These are phyloP conservation scores for Knoxia roxburghii DNA, from an alignment of 257 asterid genomes.

Conservation along the genomic window DNA sequence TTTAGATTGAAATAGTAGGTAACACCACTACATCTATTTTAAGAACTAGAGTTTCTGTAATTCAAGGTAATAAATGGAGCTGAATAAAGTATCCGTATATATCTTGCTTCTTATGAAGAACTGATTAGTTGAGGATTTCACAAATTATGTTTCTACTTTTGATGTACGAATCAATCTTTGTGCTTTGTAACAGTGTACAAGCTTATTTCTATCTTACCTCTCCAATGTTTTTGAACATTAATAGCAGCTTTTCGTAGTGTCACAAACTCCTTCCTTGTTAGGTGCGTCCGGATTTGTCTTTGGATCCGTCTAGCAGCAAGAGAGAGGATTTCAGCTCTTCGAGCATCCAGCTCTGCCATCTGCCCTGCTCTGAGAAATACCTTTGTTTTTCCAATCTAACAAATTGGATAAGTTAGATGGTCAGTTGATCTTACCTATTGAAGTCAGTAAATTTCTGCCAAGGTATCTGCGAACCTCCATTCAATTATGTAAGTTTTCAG, in stretches of 20 bases:
- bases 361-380: conserved; percentile 97
- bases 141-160: background rate
- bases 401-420: conserved; percentile 6
- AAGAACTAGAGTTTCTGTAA: background rate
- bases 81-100: background rate
- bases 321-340: conserved; percentile 81
- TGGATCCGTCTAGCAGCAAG: conserved; percentile 73
- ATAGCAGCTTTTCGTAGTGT: conserved; percentile 62
- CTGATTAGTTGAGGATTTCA: background rate
- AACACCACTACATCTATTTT: background rate
- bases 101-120: background rate
- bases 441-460: conserved; percentile 9
- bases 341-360: conserved; percentile 95
- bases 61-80: background rate
- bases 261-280: conserved; percentile 67
- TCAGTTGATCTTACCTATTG: background rate
- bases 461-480: conserved; percentile 11
- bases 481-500: background rate
- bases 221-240: conserved; percentile 62
- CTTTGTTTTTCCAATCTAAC: conserved; percentile 87
- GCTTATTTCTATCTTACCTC: conserved; percentile 50
- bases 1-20: background rate
- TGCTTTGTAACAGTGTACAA: background rate
- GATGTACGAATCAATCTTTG: background rate
- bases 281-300: conserved; percentile 78